Evolutionary conservation across 345 rosid species (phyloP), one percentile per base, ranked within the genome.

Genomic region (Eucalyptus erythrocorys): DNA sequence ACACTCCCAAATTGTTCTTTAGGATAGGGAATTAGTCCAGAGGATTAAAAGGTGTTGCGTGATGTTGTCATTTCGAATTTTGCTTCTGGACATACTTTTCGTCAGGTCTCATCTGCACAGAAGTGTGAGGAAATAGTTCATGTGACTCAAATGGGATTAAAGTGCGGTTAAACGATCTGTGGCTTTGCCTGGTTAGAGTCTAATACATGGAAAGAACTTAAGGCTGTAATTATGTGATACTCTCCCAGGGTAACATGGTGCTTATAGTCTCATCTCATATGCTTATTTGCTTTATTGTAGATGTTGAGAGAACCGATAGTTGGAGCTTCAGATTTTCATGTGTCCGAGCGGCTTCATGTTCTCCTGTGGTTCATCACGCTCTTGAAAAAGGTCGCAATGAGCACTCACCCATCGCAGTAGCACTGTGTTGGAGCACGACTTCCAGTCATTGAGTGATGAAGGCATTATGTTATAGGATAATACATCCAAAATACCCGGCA

Each of bases 1-100:
- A 10, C 1, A 24, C 30, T 55, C 1, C 61, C 61, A 55, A 22
- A 55, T 55, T 51, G 26, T 3, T 24, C 30, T 55, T 9, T 55
- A 55, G 13, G 61, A 55, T 32, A 59, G 32, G 32, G 66, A 59
- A 59, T 27, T 26, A 59, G 66, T 27, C 66, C 66, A 27, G 32
- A 27, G 32, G 66, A 16, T 7, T 0, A 59, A 59, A 59, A 59
- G 7, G 15, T 55, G 92, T 94, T 42, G 96, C 98, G 15, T 59
- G 5, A 95, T 96, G 76, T 95, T 97, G 30, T 94, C 96, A 89
- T 94, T 27, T 26, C 15, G 66, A 59, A 59, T 59, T 11, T 59
- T 59, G n/a, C 32, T 59, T 59, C 15, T 59, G 66, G 32, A 55
- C 61, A 55, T 55, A 55, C 61, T 4, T 55, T 55, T 55, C 61